Conservation (phyloP, 768 basidiomycete species). For the Mycena haematopus region DNA sequence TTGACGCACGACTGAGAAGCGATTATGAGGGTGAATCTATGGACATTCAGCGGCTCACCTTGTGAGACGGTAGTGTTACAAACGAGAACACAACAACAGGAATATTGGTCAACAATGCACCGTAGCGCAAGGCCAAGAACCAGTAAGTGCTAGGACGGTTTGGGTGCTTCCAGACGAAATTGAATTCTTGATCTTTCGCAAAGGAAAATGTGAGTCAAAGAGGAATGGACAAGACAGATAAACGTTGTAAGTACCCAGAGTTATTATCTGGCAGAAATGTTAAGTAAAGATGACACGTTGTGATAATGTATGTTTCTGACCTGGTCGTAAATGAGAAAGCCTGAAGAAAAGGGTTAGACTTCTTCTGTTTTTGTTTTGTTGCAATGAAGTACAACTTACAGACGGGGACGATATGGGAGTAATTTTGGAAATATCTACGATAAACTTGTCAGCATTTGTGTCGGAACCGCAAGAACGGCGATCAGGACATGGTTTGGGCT, state of each 20-base stretch:
- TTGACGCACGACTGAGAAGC: neutral
- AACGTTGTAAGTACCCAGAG: neutral
- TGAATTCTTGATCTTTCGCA: neutral
- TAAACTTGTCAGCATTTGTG: neutral
- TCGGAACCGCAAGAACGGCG: neutral
- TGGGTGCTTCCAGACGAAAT: conserved; percentile 38
- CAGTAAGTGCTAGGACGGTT: conserved; percentile 30
- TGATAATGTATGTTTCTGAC: no score
- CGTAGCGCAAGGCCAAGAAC: conserved; percentile 42
- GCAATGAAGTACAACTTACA: neutral
- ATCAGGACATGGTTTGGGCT: conserved; percentile 6
- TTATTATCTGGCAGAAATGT: neutral
- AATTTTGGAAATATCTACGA: conserved; percentile 15
- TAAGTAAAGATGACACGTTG: no score
- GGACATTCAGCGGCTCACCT: neutral
- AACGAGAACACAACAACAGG: conserved; percentile 20
- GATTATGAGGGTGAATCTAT: neutral
- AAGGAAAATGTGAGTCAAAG: neutral
- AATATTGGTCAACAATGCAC: conserved; percentile 31
- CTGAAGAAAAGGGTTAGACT: neutral
- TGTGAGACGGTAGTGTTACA: neutral
- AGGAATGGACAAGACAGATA: no score
- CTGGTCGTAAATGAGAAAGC: conserved; percentile 17
- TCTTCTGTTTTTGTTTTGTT: no score
- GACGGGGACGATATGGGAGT: conserved; percentile 12